Conservation (phyloP, 1,284 basidiomycete species). For the Tilletia setariae region DNA sequence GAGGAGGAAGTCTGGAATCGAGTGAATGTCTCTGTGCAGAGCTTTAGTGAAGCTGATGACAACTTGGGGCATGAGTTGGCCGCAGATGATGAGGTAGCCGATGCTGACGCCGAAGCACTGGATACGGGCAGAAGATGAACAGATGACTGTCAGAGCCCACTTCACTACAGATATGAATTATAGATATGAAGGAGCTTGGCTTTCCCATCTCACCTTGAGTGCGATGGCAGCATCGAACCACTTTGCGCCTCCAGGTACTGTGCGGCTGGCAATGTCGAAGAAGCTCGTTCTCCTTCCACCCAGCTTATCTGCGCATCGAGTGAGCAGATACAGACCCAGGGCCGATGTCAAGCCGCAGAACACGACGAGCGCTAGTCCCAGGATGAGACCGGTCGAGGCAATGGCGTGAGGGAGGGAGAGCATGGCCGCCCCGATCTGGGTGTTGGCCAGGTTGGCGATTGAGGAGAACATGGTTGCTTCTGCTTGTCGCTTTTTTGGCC, state of each 20-base stretch:
- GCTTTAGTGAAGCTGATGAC: conserved; percentile 66
- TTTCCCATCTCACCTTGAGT: conserved; percentile 56
- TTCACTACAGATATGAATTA: background rate
- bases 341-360: conserved; percentile 75
- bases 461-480: conserved; percentile 31
- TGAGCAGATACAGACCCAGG: conserved; percentile 86
- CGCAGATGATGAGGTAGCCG: conserved; percentile 62
- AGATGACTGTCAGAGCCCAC: background rate
- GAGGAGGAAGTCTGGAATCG: conserved; percentile 55
- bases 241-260: conserved; percentile 67
- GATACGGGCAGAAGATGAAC: conserved; percentile 57
- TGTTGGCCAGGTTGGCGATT: conserved; percentile 54
- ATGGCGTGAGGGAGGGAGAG: conserved; percentile 55
- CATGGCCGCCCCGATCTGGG: conserved; percentile 53
- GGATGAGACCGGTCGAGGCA: conserved; percentile 55
- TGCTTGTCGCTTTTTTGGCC: background rate
- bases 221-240: conserved; percentile 93
- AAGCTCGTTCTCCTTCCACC: conserved; percentile 47
- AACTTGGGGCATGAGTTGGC: conserved; percentile 81
- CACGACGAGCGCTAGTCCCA: conserved; percentile 82
- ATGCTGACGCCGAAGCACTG: conserved; percentile 74
- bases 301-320: conserved; percentile 78
- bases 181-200: background rate
- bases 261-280: conserved; percentile 39
- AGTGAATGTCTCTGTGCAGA: conserved; percentile 29